Base-by-base conservation (phyloP, 805 yeast species). In the Wickerhamomyces ciferrii region DNA sequence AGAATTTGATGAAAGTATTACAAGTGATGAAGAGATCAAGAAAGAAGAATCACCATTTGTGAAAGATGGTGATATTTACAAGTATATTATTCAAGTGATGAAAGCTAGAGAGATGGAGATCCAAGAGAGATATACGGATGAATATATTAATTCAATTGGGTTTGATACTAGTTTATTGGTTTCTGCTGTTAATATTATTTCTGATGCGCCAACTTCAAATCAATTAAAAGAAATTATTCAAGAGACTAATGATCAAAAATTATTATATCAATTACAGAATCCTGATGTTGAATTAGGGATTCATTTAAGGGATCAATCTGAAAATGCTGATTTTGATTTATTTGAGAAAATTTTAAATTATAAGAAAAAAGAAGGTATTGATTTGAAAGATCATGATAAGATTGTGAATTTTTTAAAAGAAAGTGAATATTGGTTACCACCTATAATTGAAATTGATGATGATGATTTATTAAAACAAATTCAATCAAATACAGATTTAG, bases 261-360 rank as follows among this genome's bases (percentile, higher is more conserved):
- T 42, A 1, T 44, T 42, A 2, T 17, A 38, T 27, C 39, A 41
- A 4, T 25, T 50, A 10, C 48, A 46, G 14, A 34, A 44, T 18
- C 48, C 52, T 4, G 23, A 42, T n/a, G 38, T 42, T 4, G 15
- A 20, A 5, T 37, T 44, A 11, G 52, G 46, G 3, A 17, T 50
- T 11, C 38, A 39, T 9, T 18, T 50, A 19, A 48, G 48, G 23
- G 38, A 45, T 17, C 15, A 23, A 4, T 43, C 39, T 17, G 51
- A 42, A 24, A 14, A n/a, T 15, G 39, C 23, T 5, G 13, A 32
- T 15, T 20, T 48, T 2, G 49, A 48, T 14, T n/a, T 45, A 2
- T 45, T 48, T 36, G 47, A 48, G 6, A 19, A n/a, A 8, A 24
- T 48, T 3, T 13, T 36, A 10, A 15, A 25, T 1, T 42, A 32